Evolutionary conservation across 108 stramenopile genomes (phyloP).

Genomic region (Nannochloropsis oceanica): DNA sequence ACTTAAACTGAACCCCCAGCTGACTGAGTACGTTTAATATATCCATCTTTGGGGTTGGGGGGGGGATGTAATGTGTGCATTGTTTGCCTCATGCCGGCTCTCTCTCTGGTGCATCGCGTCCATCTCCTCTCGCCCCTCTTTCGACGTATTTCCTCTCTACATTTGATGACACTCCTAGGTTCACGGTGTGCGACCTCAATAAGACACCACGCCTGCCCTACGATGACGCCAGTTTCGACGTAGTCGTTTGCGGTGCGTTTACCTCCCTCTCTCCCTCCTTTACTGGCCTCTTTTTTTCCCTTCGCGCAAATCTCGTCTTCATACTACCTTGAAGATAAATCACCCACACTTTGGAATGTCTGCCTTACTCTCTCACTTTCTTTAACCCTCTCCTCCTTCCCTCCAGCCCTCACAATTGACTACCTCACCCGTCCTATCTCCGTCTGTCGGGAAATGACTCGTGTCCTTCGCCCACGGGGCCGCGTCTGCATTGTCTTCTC

Average conservation of each 20-base stretch:
- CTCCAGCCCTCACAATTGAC: neutral
- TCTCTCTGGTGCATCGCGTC: neutral
- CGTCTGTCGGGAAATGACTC: neutral
- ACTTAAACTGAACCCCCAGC: neutral
- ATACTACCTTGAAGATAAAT: neutral
- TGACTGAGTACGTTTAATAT: neutral
- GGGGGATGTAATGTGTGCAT: neutral
- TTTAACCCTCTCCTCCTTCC: neutral
- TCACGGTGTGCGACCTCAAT: neutral
- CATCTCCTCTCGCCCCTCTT: neutral
- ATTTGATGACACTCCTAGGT: neutral
- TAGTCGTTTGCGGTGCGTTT: neutral
- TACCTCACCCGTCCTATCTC: neutral
- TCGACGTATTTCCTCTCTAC: neutral
- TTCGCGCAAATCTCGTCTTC: neutral
- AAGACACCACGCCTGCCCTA: neutral
- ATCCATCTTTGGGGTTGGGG: neutral
- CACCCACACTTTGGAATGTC: neutral
- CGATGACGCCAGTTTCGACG: neutral
- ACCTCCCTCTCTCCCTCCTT: neutral
- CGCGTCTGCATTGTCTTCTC: neutral
- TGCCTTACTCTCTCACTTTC: neutral
- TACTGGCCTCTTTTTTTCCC: neutral
- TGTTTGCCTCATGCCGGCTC: neutral
- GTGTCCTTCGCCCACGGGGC: neutral